phyloP scores from a whole-genome alignment of 169 alveolate genomes.

The Cryptosporidium meleagridis region DNA sequence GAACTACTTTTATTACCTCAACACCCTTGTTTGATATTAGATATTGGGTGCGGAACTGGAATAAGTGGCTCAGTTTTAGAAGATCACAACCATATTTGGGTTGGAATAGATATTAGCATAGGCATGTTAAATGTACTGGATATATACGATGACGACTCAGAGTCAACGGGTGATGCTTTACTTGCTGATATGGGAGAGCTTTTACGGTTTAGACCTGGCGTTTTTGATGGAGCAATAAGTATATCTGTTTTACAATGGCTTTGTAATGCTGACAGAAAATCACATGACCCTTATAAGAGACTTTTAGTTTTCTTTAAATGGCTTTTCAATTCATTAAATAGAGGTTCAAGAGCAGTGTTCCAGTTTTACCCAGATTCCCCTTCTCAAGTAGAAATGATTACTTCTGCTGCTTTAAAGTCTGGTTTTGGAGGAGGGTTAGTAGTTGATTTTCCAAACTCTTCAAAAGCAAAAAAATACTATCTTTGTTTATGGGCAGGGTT shows the following conservation, averaged over 20 bases:
- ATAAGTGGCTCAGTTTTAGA: constrained; percentile 92
- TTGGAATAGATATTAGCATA: constrained; percentile 94
- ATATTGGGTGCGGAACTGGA: constrained; percentile 99
- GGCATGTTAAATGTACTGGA: constrained; percentile 92
- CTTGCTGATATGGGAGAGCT: constrained; percentile 94
- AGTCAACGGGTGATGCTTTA: constrained; percentile 90
- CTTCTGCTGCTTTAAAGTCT: constrained; percentile 92
- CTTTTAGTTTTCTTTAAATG: constrained; percentile 90
- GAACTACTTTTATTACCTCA: constrained; percentile 88
- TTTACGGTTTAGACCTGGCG: constrained; percentile 89
- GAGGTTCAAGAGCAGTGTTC: constrained; percentile 93
- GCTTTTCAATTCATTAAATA: constrained; percentile 85
- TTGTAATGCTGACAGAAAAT: constrained; percentile 92
- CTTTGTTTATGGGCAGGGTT: constrained; percentile 93
- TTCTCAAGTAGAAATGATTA: constrained; percentile 93
- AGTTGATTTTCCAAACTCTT: constrained; percentile 95
- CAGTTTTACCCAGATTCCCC: constrained; percentile 96
- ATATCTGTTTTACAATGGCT: constrained; percentile 96
- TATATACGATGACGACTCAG: constrained; percentile 77
- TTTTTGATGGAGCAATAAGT: constrained; percentile 92
- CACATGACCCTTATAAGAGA: constrained; percentile 92
- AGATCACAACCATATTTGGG: constrained; percentile 92
- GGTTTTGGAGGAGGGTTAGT: constrained; percentile 96
- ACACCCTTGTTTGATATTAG: constrained; percentile 89
- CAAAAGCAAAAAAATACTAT: constrained; percentile 95